Evolutionary conservation across 805 yeast genomes (phyloP).

Genomic region (Myxozyma udenii): DNA sequence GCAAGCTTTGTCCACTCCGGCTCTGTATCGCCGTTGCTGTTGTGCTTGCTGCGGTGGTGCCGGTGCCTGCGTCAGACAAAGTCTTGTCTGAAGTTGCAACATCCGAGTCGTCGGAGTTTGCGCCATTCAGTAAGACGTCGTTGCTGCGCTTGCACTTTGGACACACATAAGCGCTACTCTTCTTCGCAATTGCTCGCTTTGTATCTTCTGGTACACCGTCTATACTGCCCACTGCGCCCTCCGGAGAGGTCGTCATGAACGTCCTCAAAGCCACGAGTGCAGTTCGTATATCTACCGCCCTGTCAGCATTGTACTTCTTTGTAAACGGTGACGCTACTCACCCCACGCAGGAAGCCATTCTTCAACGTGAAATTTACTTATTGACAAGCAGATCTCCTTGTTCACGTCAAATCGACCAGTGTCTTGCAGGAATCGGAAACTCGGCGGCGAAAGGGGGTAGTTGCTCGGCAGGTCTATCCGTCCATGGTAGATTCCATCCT

Average conservation of each 20-base stretch:
- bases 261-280: conserved; percentile 25
- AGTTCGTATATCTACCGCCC: conserved; percentile 22
- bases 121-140: conserved; percentile 9
- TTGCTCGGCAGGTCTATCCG: conserved; percentile 77
- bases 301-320: background rate
- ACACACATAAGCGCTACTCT: conserved; percentile 10
- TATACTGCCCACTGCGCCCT: conserved; percentile 27
- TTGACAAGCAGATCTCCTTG: conserved; percentile 25
- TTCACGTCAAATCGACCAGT: conserved; percentile 27
- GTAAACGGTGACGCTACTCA: too few species aligned
- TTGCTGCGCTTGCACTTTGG: conserved; percentile 10
- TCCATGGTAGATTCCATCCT: conserved; percentile 86
- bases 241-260: conserved; percentile 25
- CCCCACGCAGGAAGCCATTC: conserved; percentile 31
- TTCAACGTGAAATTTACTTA: conserved; percentile 28
- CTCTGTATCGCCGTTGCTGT: background rate
- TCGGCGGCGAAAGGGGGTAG: conserved; percentile 87
- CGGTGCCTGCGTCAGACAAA: background rate
- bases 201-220: conserved; percentile 25
- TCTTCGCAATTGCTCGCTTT: conserved; percentile 16
- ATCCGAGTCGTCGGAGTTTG: too few species aligned
- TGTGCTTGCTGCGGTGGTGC: background rate
- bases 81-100: background rate
- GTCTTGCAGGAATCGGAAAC: conserved; percentile 31
- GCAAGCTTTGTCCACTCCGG: background rate